Percentiles rank a stretch among this genome's conserved stretches.
phyloP scores from a whole-genome alignment of 345 rosid species.

The Brassica nigra region DNA sequence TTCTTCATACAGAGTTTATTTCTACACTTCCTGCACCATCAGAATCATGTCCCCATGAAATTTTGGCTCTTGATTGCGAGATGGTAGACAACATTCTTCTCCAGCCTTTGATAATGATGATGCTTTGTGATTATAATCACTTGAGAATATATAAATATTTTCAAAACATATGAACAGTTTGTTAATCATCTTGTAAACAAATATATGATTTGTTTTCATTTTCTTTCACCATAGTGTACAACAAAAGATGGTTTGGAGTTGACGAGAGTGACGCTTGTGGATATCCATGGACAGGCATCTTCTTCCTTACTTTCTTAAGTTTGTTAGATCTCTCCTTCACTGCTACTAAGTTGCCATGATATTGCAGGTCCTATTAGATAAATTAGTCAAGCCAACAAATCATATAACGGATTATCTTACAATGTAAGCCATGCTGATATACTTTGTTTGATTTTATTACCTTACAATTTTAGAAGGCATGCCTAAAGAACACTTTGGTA shows the following conservation, averaged over 20 bases:
- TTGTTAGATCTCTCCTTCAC: background rate
- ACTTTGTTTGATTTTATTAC: background rate
- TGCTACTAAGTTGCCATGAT: slow-evolving; percentile 13
- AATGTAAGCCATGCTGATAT: slow-evolving; percentile 51
- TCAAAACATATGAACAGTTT: background rate
- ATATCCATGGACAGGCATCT: slow-evolving; percentile 77
- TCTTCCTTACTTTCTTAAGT: slow-evolving; percentile 11
- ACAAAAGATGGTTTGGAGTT: slow-evolving; percentile 87
- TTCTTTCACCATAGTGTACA: slow-evolving; percentile 57
- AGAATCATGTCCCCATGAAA: slow-evolving; percentile 53
- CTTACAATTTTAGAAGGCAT: background rate
- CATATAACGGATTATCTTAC: slow-evolving; percentile 82
- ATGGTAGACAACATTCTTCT: slow-evolving; percentile 58
- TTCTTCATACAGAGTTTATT: slow-evolving; percentile 54
- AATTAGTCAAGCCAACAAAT: slow-evolving; percentile 86
- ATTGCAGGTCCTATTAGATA: slow-evolving; percentile 77
- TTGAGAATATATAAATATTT: background rate
- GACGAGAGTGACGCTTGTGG: slow-evolving; percentile 85
- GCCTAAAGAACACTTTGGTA: slow-evolving; percentile 3
- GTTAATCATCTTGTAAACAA: background rate
- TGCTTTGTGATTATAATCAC: slow-evolving; percentile 5
- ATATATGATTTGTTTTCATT: background rate
- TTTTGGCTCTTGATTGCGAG: slow-evolving; percentile 95
- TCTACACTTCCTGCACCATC: slow-evolving; percentile 73
- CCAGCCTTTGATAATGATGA: background rate